These are phyloP conservation scores for Penicillium pulvis DNA, from an alignment of 495 filamentous ascomycete genomes.

Conservation along the genomic window DNA sequence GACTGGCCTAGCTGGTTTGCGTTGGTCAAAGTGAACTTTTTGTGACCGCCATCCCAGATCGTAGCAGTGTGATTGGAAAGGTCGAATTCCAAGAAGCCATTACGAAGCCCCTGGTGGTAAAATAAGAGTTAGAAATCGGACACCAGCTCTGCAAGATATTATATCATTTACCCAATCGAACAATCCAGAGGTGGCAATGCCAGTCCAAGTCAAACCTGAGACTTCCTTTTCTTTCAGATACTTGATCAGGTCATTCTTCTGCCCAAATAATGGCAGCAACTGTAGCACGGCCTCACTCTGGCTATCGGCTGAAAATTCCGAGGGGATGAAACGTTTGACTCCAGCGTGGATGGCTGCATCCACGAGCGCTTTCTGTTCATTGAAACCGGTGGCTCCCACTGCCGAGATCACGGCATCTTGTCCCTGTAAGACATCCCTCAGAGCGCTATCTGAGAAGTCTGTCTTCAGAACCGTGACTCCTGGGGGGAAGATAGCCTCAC, in stretches of 20 bases:
- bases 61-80: slow-evolving; percentile 42
- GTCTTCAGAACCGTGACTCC: slow-evolving; percentile 51
- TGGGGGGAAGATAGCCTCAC: slow-evolving; percentile 23
- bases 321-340: slow-evolving; percentile 40
- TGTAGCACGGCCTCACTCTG: slow-evolving; percentile 35
- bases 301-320: slow-evolving; percentile 34
- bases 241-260: slow-evolving; percentile 47
- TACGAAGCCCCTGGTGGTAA: slow-evolving; percentile 31
- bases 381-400: slow-evolving; percentile 35
- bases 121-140: background rate
- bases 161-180: slow-evolving; percentile 49
- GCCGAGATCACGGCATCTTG: slow-evolving; percentile 51
- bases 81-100: slow-evolving; percentile 50
- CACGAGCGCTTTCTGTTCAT: slow-evolving; percentile 50
- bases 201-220: slow-evolving; percentile 49
- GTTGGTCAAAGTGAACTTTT: slow-evolving; percentile 41
- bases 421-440: slow-evolving; percentile 44
- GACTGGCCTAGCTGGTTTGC: slow-evolving; percentile 41
- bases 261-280: slow-evolving; percentile 45
- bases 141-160: background rate
- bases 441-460: slow-evolving; percentile 61
- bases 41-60: slow-evolving; percentile 48
- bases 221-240: slow-evolving; percentile 48
- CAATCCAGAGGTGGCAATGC: slow-evolving; percentile 49
- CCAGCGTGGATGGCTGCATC: slow-evolving; percentile 62